Evolutionary conservation across 2,329 filamentous ascomycete genomes (phyloP).

Genomic region (Niveomyces coronatus): DNA sequence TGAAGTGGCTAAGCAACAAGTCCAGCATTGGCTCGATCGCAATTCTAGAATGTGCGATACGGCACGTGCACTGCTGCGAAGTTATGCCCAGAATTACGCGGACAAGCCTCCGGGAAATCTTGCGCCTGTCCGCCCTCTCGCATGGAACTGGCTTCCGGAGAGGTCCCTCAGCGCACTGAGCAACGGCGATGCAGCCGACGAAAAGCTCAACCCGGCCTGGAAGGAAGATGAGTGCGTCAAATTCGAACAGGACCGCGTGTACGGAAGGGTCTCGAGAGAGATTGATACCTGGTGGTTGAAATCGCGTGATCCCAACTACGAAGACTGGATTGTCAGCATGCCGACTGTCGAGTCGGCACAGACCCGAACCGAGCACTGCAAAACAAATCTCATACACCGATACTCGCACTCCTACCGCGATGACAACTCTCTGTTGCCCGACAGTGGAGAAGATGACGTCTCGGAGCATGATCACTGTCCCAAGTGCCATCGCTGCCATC

Average conservation of each 20-base stretch:
- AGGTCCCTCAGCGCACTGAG: slow-evolving; percentile 20
- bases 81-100: slow-evolving; percentile 42
- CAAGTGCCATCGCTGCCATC: slow-evolving; percentile 14
- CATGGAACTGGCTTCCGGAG: slow-evolving; percentile 46
- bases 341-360: slow-evolving; percentile 50
- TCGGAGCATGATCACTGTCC: slow-evolving; percentile 24
- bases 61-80: slow-evolving; percentile 42
- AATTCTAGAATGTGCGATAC: slow-evolving; percentile 49
- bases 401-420: slow-evolving; percentile 37
- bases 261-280: slow-evolving; percentile 52
- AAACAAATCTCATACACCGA: slow-evolving; percentile 47
- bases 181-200: slow-evolving; percentile 27
- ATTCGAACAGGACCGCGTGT: slow-evolving; percentile 47
- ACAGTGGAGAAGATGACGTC: slow-evolving; percentile 27
- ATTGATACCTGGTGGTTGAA: slow-evolving; percentile 56
- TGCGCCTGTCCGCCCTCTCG: slow-evolving; percentile 38
- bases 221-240: slow-evolving; percentile 43
- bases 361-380: slow-evolving; percentile 46
- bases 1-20: slow-evolving; percentile 47
- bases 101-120: slow-evolving; percentile 40
- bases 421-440: slow-evolving; percentile 28
- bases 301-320: slow-evolving; percentile 49
- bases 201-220: slow-evolving; percentile 38
- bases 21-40: slow-evolving; percentile 52
- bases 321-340: slow-evolving; percentile 48